A percentile compares a stretch with the other conserved stretches of the same genome.
phyloP scores from a whole-genome alignment of 306 rosid species.

The Albizia julibrissin region DNA sequence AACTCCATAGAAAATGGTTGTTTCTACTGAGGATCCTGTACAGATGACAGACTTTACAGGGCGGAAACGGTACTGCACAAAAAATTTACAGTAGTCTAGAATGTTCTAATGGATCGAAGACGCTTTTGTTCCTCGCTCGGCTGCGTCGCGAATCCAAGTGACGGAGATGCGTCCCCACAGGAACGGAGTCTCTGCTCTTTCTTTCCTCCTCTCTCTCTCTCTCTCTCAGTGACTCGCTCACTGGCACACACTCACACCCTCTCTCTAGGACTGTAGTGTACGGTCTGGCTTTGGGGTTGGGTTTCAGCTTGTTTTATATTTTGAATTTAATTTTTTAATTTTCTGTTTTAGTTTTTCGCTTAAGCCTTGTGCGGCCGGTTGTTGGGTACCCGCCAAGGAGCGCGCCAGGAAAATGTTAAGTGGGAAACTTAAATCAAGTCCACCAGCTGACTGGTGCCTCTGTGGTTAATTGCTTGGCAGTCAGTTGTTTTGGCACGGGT shows the following conservation, averaged over 20 bases:
- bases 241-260: neutral
- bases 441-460: neutral
- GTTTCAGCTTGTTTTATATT: conserved; percentile 13
- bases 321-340: too few species aligned
- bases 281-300: conserved; percentile 45
- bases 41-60: conserved; percentile 22
- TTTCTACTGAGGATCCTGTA: conserved; percentile 25
- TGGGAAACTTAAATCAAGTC: neutral
- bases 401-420: neutral
- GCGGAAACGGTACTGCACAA: conserved; percentile 9
- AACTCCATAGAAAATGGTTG: conserved; percentile 50
- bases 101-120: conserved; percentile 47
- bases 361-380: neutral
- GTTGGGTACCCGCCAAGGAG: neutral
- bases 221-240: neutral
- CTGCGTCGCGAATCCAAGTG: conserved; percentile 30
- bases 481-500: neutral
- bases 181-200: conserved; percentile 27
- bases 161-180: conserved; percentile 36
- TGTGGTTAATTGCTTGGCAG: neutral
- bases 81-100: conserved; percentile 33
- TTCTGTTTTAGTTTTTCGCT: neutral
- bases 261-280: conserved; percentile 33
- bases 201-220: neutral
- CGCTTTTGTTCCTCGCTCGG: conserved; percentile 29